Evolutionary conservation across 2,329 filamentous ascomycete species (phyloP).

Genomic region (Fusarium longipes): DNA sequence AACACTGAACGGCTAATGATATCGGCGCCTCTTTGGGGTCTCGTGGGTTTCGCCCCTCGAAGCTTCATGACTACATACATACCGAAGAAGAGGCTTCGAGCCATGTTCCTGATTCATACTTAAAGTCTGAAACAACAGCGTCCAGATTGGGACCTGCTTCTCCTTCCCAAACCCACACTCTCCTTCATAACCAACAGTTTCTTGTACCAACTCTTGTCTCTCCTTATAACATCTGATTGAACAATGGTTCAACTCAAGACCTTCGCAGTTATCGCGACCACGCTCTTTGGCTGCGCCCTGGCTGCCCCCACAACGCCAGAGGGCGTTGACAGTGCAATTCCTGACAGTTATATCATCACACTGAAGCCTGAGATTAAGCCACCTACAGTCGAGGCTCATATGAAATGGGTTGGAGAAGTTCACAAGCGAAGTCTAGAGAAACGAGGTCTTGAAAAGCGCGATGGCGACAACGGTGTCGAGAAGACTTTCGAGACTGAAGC

Average conservation of each 20-base stretch:
- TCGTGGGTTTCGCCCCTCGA: slow-evolving; percentile 14
- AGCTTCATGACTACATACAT: neutral
- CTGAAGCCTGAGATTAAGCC: slow-evolving; percentile 64
- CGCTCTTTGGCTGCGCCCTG: slow-evolving; percentile 40
- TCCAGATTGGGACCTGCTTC: neutral
- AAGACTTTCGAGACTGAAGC: slow-evolving; percentile 46
- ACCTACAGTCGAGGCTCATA: slow-evolving; percentile 59
- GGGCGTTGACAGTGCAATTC: slow-evolving; percentile 43
- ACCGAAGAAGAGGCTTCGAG: neutral
- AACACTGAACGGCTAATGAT: neutral
- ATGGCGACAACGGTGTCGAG: slow-evolving; percentile 51
- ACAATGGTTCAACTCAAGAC: slow-evolving; percentile 48
- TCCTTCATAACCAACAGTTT: slow-evolving; percentile 15
- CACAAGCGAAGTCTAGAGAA: slow-evolving; percentile 62
- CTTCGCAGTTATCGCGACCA: slow-evolving; percentile 40
- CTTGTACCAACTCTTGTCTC: neutral
- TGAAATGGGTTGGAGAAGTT: slow-evolving; percentile 62
- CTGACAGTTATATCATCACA: slow-evolving; percentile 69
- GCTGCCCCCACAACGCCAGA: slow-evolving; percentile 33
- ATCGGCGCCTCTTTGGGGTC: slow-evolving; percentile 16
- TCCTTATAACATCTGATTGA: slow-evolving; percentile 12
- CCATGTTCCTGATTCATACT: slow-evolving; percentile 10
- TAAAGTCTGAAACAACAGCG: slow-evolving; percentile 18
- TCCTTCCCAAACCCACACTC: slow-evolving; percentile 6
- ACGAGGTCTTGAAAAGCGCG: slow-evolving; percentile 60